phyloP scores from a whole-genome alignment of 78 protist genomes.

The Pigoraptor vietnamica region DNA sequence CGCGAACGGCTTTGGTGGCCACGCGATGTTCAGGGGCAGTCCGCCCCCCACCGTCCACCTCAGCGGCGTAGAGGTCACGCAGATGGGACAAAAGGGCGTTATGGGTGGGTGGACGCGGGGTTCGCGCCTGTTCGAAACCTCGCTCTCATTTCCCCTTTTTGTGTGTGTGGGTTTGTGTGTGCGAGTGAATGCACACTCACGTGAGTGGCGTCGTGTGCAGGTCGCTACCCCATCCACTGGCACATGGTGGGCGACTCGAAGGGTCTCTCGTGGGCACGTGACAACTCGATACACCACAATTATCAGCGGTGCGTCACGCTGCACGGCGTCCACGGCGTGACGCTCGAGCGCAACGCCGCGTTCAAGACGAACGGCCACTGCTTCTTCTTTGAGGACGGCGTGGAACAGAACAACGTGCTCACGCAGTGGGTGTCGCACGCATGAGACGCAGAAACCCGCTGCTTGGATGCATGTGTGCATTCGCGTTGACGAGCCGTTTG shows the following conservation, averaged over 20 bases:
- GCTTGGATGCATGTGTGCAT: not conserved
- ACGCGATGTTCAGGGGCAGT: not conserved
- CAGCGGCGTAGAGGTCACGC: not conserved
- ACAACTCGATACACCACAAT: conserved; percentile 20
- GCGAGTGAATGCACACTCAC: too few species aligned
- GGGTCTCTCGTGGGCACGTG: not conserved
- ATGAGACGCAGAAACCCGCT: too few species aligned
- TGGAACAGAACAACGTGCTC: conserved; percentile 30
- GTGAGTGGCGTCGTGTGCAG: too few species aligned
- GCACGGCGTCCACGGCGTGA: conserved; percentile 20
- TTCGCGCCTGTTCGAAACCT: too few species aligned
- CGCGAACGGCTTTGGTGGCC: not conserved
- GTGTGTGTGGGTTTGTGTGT: not conserved
- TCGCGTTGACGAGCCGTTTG: not conserved
- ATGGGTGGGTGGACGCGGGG: not conserved
- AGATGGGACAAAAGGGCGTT: not conserved
- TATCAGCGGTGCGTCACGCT: conserved; percentile 33
- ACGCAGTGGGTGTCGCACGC: too few species aligned
- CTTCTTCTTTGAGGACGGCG: conserved; percentile 50
- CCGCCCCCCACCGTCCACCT: not conserved
- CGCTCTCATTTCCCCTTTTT: too few species aligned
- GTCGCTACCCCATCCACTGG: conserved; percentile 44
- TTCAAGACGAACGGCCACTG: conserved; percentile 44
- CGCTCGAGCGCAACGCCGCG: conserved; percentile 24
- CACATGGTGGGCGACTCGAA: not conserved